Evolutionary conservation across 2,329 filamentous ascomycete species (phyloP), one percentile per base, ranked within the genome.

Genomic region (Cercospora sesami): DNA sequence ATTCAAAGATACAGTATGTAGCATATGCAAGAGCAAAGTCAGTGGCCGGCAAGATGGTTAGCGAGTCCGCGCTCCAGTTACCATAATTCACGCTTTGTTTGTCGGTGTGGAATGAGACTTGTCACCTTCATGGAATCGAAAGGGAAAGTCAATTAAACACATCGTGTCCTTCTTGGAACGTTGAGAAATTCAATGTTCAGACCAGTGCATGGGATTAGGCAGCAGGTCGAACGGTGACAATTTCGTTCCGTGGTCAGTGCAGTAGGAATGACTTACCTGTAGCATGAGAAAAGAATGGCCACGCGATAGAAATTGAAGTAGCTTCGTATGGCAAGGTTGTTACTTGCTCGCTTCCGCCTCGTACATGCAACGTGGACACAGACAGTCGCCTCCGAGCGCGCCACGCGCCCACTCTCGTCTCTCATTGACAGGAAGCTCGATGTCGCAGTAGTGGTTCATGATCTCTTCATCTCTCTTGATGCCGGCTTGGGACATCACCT

Each of bases 391-490:
- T 0, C 95, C 95, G 63, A 99, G 83, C 68, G 93, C 94, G 5
- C 94, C 95, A 58, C 85, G 83, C 4, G 94, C 92, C 93, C 94
- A 97, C 75, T 96, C 94, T 69, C 95, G 87, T 66, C 95, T 86
- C 77, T 95, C 87, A 72, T 89, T 86, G 2, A 97, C 93, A 0
- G 87, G 85, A 68, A 98, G 78, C 21, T 87, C 84, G 63, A 97
- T 85, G 81, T 98, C 95, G 78, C 94, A 97, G 79, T 99, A 99
- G 80, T 98, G 94, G 77, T 93, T 96, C 70, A 96, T 79, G 55
- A 98, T 89, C 82, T 99, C 94, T 69, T 96, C 89, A 5, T 91
- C 94, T 62, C 87, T 87, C 74, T 84, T 87, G 73, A 98, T 89
- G 0, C 91, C 91, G 73, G 73, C 70, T 61, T 58, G 26, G 4